Conservation (phyloP, 2,329 filamentous ascomycete species). For the Cercospora sesami region DNA sequence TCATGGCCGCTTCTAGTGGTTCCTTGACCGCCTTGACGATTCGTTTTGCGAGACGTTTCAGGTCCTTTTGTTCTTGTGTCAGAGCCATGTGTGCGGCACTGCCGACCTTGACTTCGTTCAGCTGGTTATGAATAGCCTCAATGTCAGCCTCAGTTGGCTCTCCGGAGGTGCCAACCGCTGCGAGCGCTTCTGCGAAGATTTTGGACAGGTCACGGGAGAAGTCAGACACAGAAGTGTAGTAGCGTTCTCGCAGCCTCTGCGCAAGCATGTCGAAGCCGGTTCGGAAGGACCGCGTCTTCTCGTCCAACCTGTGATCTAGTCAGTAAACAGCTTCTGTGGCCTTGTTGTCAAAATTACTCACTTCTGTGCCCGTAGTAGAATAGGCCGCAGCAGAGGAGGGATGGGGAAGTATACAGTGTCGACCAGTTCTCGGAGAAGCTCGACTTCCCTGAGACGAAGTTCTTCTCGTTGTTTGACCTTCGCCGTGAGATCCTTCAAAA, state of each 20-base stretch:
- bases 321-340: slow-evolving; percentile 35
- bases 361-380: slow-evolving; percentile 77
- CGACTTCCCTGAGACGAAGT: slow-evolving; percentile 72
- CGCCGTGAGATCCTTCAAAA: slow-evolving; percentile 68
- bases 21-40: slow-evolving; percentile 83
- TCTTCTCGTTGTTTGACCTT: slow-evolving; percentile 73
- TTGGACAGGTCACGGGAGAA: slow-evolving; percentile 61
- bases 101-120: slow-evolving; percentile 39
- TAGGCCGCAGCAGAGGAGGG: slow-evolving; percentile 70
- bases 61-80: slow-evolving; percentile 70
- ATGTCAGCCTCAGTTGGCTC: slow-evolving; percentile 25
- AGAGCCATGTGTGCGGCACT: slow-evolving; percentile 45
- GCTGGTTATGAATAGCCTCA: slow-evolving; percentile 45
- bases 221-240: slow-evolving; percentile 60
- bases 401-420: slow-evolving; percentile 92
- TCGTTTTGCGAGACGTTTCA: slow-evolving; percentile 80
- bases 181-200: slow-evolving; percentile 57
- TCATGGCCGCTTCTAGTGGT: slow-evolving; percentile 71
- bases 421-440: slow-evolving; percentile 75
- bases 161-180: slow-evolving; percentile 35
- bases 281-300: slow-evolving; percentile 55
- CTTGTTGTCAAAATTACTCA: slow-evolving; percentile 56
- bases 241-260: slow-evolving; percentile 55
- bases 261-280: slow-evolving; percentile 56
- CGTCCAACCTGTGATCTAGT: slow-evolving; percentile 59